Evolutionary conservation across 78 protist species (phyloP), one percentile per base, ranked within the genome.

Genomic region (Corallochytrium limacisporum): DNA sequence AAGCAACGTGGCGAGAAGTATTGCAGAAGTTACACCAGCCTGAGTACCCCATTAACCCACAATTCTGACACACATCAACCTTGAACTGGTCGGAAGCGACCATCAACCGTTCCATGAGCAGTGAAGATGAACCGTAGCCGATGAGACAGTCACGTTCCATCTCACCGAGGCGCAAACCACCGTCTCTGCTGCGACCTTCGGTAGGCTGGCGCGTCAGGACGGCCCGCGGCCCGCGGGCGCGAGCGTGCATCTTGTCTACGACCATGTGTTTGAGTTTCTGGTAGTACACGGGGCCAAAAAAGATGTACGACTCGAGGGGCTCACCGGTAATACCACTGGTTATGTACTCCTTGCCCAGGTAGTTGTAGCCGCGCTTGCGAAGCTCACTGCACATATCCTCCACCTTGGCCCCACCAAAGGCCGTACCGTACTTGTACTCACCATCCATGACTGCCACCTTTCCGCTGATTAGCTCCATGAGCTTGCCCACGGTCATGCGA

Each of bases 91-190:
- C 99, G 9, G 87, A 65, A 20, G 87, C 67, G 65, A 87, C 46
- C 92, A 92, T 83, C 37, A 97, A 77, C 12, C 99, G 74, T 81
- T 97, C 99, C 55, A 72, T 65, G 35, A 97, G 69, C 38, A 97
- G 90, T 69, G 69, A 66, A 29, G 90, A 39, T 0, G 98, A 84
- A 10, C 97, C 96, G 68, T 87, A 81, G 18, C 90, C 98, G 15
- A 95, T 72, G 32, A 95, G 80, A 50, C 97, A 93, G 70, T 94
- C 99, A 24, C 68, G 56, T 48, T 88, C 98, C 99, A 96, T 96
- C 87, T 94, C 99, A 38, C 99, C 99, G 18, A 98, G 75, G 4
- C 99, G 89, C 37, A 96, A 84, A 18, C 99, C 99, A 28, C 99
- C 99, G 47, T 89, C 97, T 5, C 96, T 51, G 48, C 98, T 60